A percentile compares a stretch with the other conserved stretches of the same genome.
Conservation (phyloP, 2,329 filamentous ascomycete genomes). For the Hypocreales sp. region DNA sequence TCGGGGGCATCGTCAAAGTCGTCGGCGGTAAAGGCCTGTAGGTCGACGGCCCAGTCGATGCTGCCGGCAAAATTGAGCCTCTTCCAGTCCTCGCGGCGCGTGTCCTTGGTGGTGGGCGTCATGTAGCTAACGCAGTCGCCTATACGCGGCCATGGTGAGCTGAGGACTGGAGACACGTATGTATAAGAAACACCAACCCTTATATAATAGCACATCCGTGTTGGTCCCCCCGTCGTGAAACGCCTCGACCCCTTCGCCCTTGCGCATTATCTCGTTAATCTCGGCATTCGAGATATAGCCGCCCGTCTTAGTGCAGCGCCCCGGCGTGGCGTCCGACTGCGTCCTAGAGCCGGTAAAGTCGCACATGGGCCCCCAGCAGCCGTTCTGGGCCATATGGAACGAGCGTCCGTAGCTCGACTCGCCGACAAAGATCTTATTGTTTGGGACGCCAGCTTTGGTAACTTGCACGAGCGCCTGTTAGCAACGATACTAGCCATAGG, state of each 20-base stretch:
- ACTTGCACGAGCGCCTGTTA: background rate
- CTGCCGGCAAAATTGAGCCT: conserved; percentile 2
- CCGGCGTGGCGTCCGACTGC: conserved; percentile 6
- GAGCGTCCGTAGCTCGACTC: conserved; percentile 12
- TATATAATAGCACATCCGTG: conserved; percentile 2
- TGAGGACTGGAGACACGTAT: background rate
- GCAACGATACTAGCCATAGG: background rate
- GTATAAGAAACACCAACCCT: conserved; percentile 1
- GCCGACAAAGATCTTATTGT: conserved; percentile 12
- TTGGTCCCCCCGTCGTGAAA: conserved; percentile 1
- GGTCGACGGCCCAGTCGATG: conserved; percentile 2
- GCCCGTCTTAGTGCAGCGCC: conserved; percentile 9
- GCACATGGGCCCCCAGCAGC: conserved; percentile 9
- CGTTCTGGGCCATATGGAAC: conserved; percentile 11
- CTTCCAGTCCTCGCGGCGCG: background rate
- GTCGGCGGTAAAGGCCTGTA: background rate
- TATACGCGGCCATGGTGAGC: background rate
- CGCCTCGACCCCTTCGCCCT: background rate
- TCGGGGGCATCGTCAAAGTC: background rate
- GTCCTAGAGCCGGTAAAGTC: conserved; percentile 5
- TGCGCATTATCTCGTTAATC: conserved; percentile 6
- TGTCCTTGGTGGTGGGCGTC: conserved; percentile 1
- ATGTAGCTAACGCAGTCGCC: background rate
- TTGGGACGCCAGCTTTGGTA: conserved; percentile 9
- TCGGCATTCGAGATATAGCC: conserved; percentile 13